Conservation (phyloP, 192 early-diverging fungal species). For the Radiomyces spectabilis region DNA sequence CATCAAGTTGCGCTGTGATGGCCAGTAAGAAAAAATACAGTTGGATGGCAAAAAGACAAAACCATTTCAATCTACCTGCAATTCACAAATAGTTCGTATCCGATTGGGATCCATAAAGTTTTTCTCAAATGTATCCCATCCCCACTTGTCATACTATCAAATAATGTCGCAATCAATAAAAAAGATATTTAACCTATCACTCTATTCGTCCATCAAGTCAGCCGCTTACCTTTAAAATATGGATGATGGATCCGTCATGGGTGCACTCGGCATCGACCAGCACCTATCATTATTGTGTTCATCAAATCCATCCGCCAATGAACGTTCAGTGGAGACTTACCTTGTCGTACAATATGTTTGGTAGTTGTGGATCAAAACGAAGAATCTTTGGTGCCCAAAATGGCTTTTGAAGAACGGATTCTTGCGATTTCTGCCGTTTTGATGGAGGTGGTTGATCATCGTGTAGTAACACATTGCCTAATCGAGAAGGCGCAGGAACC, state of each 20-base stretch:
- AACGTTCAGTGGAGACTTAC: constrained; percentile 6
- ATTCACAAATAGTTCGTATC: constrained; percentile 44
- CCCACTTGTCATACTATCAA: constrained; percentile 60
- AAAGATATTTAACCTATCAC: not conserved
- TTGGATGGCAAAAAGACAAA: not conserved
- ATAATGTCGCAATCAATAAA: not conserved
- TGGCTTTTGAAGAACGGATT: constrained; percentile 29
- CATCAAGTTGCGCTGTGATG: constrained; percentile 51
- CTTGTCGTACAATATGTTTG: constrained; percentile 56
- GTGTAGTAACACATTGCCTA: constrained; percentile 10
- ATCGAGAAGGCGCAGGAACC: constrained; percentile 56
- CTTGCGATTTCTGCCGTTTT: constrained; percentile 1
- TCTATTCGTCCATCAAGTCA: not conserved
- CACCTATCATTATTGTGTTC: constrained; percentile 15
- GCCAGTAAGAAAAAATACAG: not conserved
- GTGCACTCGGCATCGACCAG: constrained; percentile 69
- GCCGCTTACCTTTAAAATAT: constrained; percentile 52
- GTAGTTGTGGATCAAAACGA: constrained; percentile 52
- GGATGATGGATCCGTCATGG: constrained; percentile 85
- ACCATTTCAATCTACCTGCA: constrained; percentile 44
- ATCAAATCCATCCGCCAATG: not conserved
- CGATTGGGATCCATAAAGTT: constrained; percentile 62
- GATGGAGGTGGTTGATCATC: constrained; percentile 3
- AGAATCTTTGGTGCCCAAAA: constrained; percentile 76
- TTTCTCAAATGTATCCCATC: constrained; percentile 76